Base-by-base conservation (phyloP, 768 basidiomycete genomes). In the Hygrocybe punicea region DNA sequence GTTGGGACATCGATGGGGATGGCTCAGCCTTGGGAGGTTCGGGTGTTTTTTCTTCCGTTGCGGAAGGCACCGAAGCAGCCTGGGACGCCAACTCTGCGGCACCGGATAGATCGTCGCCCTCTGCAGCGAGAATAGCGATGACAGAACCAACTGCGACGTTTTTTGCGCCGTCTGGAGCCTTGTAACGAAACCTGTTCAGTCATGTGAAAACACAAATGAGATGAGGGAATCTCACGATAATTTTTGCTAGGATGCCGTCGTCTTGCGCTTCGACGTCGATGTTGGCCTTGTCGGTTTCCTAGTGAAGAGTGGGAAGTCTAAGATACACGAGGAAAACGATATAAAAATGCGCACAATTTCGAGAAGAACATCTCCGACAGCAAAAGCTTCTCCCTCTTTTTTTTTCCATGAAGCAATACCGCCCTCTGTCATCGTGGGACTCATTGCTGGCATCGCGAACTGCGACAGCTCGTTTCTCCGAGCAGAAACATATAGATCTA, bases 251-350 rank as follows among this genome's bases (percentile, higher is more conserved):
- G 61, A 98, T 76, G 63, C 97, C 97, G 64, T 99, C 97, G 42
- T 98, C 97, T 77, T 95, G 95, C 8, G 97, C 93, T 76, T 99
- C 97, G 35, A 99, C 96, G 76, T 99, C 97, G 73, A 99, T 98
- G 48, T 94, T 95, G 19, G 97, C 96, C 82, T 99, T 99, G 87
- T 99, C 97, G 53, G 97, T 99, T 87, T 99, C 97, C 93, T 96
- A 60, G 58, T 42, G 59, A 53, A 56, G 57, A 56, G 57, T 39
- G 62, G n/a, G 63, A 59, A 48, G 50, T 59, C 51, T 24, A 25
- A 16, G 45, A 49, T 34, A 49, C 49, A n/a, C 46, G 53, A 49
- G 44, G 19, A 19, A 11, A 21, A 44, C n/a, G 40, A 35, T 47
- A 46, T 48, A 53, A 45, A 39, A 37, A 53, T 37, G 76, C 85